Evolutionary conservation across 2,329 filamentous ascomycete genomes (phyloP).

Genomic region (Blastomyces gilchristii): DNA sequence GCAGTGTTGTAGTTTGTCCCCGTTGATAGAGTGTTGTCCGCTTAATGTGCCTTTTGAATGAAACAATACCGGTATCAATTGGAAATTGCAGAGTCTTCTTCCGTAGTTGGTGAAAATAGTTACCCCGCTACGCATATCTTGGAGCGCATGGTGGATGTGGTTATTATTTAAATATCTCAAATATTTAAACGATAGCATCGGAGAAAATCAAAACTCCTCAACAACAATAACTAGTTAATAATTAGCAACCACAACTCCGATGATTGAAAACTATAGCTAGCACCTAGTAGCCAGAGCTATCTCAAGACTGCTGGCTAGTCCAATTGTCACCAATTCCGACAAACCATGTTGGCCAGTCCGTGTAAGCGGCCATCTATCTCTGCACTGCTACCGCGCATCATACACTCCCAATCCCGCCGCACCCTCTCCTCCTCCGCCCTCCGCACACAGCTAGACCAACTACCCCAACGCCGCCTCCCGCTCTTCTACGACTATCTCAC

Average conservation of each 20-base stretch:
- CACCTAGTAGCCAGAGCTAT: not conserved
- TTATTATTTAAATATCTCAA: not conserved
- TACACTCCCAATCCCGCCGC: not conserved
- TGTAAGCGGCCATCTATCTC: not conserved
- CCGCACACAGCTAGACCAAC: conserved; percentile 37
- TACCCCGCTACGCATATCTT: not conserved
- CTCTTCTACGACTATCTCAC: conserved; percentile 48
- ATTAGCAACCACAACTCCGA: not conserved
- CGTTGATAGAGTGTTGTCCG: not conserved
- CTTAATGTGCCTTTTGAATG: not conserved
- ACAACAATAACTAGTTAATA: not conserved
- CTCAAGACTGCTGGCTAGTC: not conserved
- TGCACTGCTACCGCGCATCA: not conserved
- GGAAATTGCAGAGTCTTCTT: not conserved
- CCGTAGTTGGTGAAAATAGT: not conserved
- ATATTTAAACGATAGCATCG: not conserved
- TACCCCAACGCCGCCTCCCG: conserved; percentile 42
- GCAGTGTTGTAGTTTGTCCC: not conserved
- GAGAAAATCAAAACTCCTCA: not conserved
- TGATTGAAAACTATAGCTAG: not conserved
- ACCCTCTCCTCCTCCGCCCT: conserved; percentile 23
- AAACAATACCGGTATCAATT: not conserved
- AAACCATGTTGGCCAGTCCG: not conserved
- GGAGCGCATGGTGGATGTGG: too few species aligned
- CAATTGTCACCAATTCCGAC: not conserved